phyloP scores from a whole-genome alignment of 257 asterid genomes.

The Nicotiana undulata region DNA sequence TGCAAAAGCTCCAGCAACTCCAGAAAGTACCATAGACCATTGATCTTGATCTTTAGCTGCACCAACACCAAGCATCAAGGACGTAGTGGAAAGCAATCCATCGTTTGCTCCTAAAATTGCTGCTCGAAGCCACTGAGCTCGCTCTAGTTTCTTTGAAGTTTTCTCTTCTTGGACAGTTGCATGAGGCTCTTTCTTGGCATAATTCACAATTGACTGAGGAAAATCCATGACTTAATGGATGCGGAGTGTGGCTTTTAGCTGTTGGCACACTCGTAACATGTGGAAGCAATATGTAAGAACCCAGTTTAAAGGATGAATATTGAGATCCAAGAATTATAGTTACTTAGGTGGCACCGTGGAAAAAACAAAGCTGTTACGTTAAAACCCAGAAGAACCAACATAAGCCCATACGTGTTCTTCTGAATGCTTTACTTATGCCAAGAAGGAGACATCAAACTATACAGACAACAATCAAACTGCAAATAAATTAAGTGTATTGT shows the following conservation, averaged over 20 bases:
- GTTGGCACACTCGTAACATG: conserved; percentile 18
- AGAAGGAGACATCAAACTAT: neutral
- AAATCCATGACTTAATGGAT: conserved; percentile 16
- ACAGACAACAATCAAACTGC: neutral
- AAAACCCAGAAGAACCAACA: neutral
- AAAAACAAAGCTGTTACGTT: conserved; percentile 17
- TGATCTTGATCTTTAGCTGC: conserved; percentile 50
- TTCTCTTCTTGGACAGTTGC: conserved; percentile 8
- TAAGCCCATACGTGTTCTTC: neutral
- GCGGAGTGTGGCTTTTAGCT: conserved; percentile 39
- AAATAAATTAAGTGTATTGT: neutral
- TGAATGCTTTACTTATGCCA: neutral
- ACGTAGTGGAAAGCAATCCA: conserved; percentile 51
- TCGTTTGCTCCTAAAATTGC: conserved; percentile 68
- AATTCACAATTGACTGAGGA: conserved; percentile 9
- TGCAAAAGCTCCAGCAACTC: conserved; percentile 57
- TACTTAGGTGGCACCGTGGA: conserved; percentile 24
- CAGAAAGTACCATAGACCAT: conserved; percentile 36
- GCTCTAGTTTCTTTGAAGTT: conserved; percentile 11
- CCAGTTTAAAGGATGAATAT: neutral
- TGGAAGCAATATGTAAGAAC: conserved; percentile 16
- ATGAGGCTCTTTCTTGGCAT: conserved; percentile 18
- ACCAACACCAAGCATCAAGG: conserved; percentile 60
- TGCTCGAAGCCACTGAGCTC: conserved; percentile 66
- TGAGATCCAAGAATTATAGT: neutral